Base-by-base conservation (phyloP, 78 protist genomes). In the Dictyostelium brefeldianum region DNA sequence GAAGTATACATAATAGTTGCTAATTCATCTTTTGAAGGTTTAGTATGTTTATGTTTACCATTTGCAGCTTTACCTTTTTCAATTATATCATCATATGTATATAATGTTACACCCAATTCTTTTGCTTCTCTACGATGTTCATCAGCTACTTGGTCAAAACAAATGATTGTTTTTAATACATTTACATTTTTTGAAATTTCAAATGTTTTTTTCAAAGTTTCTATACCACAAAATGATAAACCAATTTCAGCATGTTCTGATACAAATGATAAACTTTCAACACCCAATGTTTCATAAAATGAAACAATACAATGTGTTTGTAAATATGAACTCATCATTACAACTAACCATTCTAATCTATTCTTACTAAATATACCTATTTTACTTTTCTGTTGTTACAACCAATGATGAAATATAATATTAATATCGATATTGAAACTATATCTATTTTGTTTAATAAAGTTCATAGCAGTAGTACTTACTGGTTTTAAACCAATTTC, bases 1-100 rank as follows among this genome's bases (percentile, higher is more conserved):
- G 97, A 91, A 2, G 99, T 98, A 96, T 97, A 98, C 96, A 94
- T 85, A 71, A 98, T 71, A 22, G 89, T 69, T 20, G 89, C 73
- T n/a, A 92, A 20, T 51, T 92, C 90, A 20, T 83, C 89, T 10
- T 91, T 77, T 6, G 6, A 53, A 12, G 98, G 91, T 12, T 91
- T 85, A 10, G 48, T 12, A 15, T 90, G 83, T 74, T 43, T n/a
- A 65, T 46, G 65, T 62, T 29, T 57, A 8, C 81, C 56, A 46
- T 14, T 46, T 12, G 43, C 36, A 17, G 67, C 47, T 74, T 11
- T 41, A 1, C 89, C 94, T 53, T 18, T 67, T 48, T 89, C 57
- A 4, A 78, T 36, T 6, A 89, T 5, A 17, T 89, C 84, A 47
- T 15, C 9, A 27, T 20, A 78, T 8, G 73, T 78, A 12, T 56